These are phyloP conservation scores for Neonectria neomacrospora DNA, from an alignment of 2,329 filamentous ascomycete genomes.

Conservation along the genomic window DNA sequence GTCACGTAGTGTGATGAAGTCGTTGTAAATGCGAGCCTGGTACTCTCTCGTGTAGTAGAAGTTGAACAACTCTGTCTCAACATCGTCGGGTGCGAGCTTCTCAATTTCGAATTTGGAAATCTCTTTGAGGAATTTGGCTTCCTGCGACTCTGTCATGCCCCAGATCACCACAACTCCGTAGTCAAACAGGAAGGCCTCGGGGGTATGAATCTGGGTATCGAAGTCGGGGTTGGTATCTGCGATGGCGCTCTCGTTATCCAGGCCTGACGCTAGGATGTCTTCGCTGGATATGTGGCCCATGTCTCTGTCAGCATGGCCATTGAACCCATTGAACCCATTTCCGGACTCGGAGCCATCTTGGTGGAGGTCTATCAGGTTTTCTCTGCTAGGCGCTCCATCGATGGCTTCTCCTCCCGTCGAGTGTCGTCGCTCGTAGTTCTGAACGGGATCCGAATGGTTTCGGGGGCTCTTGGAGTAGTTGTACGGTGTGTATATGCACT, in stretches of 20 bases:
- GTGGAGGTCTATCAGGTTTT: conserved; percentile 73
- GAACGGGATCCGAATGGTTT: conserved; percentile 51
- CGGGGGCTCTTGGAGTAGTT: conserved; percentile 69
- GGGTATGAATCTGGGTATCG: conserved; percentile 88
- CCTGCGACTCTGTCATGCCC: conserved; percentile 94
- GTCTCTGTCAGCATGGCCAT: conserved; percentile 40
- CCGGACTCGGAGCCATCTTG: conserved; percentile 49
- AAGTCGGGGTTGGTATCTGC: conserved; percentile 73
- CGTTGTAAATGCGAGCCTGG: conserved; percentile 98
- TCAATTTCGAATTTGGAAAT: conserved; percentile 94
- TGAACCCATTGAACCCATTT: conserved; percentile 44
- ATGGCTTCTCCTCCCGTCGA: conserved; percentile 75
- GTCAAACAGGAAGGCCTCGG: conserved; percentile 95
- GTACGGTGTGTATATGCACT: conserved; percentile 97
- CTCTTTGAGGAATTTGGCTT: conserved; percentile 91
- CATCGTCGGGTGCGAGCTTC: conserved; percentile 86
- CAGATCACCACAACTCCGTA: conserved; percentile 98
- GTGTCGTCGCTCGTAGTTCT: conserved; percentile 73
- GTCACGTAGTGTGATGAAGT: conserved; percentile 94
- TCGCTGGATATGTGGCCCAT: conserved; percentile 44
- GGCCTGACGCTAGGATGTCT: conserved; percentile 49
- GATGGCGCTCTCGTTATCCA: conserved; percentile 52
- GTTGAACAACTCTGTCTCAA: conserved; percentile 98
- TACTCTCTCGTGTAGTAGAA: conserved; percentile 99
- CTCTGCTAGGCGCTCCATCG: conserved; percentile 53